Evolutionary conservation across 805 yeast species (phyloP).

Genomic region (Pichia heedii): DNA sequence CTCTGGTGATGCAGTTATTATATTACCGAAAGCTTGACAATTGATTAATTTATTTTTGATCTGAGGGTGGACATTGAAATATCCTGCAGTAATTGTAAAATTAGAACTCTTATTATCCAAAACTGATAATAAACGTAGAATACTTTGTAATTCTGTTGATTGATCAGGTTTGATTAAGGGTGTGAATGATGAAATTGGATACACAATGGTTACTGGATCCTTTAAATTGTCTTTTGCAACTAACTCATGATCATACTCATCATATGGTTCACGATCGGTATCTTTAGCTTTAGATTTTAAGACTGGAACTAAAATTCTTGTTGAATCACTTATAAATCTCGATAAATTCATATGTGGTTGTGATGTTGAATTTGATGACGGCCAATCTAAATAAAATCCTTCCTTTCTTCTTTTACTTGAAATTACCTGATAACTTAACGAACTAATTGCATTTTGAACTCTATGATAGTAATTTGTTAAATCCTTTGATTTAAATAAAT

Average conservation of each 20-base stretch:
- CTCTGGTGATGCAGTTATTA: conserved; percentile 86
- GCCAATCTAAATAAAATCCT: conserved; percentile 65
- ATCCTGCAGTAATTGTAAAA: conserved; percentile 95
- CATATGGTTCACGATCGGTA: conserved; percentile 2
- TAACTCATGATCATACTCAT: conserved; percentile 1
- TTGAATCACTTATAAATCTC: conserved; percentile 47
- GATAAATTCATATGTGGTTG: conserved; percentile 55
- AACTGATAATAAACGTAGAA: conserved; percentile 51
- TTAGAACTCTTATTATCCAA: conserved; percentile 44
- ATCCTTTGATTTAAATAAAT: conserved; percentile 47
- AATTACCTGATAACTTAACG: conserved; percentile 58
- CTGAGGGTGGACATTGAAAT: conserved; percentile 81
- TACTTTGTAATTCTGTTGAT: conserved; percentile 76
- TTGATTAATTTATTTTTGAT: conserved; percentile 50
- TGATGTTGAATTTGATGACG: conserved; percentile 49
- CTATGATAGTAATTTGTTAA: conserved; percentile 66
- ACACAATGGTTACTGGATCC: conserved; percentile 52
- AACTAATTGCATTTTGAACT: conserved; percentile 60
- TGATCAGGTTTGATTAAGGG: conserved; percentile 60
- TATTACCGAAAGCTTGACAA: conserved; percentile 52
- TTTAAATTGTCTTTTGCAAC: conserved; percentile 1
- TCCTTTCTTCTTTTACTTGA: conserved; percentile 29
- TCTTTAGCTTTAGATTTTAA: conserved; percentile 35
- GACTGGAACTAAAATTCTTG: conserved; percentile 48
- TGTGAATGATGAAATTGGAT: conserved; percentile 86